phyloP scores from a whole-genome alignment of 2,329 filamentous ascomycete genomes.

The Xylariaceae sp. region DNA sequence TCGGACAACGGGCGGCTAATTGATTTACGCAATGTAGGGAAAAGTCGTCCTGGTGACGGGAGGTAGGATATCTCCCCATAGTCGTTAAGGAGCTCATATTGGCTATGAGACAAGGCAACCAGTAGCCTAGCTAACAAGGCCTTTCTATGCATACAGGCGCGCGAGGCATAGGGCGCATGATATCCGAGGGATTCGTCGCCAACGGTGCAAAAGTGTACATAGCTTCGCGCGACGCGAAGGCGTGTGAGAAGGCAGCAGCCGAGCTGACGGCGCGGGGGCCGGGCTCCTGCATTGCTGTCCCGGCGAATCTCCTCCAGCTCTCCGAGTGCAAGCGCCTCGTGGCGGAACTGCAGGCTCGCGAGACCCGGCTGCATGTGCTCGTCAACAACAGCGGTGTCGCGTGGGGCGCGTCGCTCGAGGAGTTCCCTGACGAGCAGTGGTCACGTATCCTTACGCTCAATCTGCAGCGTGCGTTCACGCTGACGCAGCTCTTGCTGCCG shows the following conservation, averaged over 20 bases:
- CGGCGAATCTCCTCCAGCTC: slow-evolving; percentile 61
- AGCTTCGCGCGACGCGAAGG: slow-evolving; percentile 56
- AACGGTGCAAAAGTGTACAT: slow-evolving; percentile 64
- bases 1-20: slow-evolving; percentile 1
- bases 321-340: slow-evolving; percentile 52
- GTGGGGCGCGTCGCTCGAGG: slow-evolving; percentile 58
- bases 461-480: slow-evolving; percentile 63
- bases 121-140: neutral
- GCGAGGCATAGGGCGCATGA: slow-evolving; percentile 65
- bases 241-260: slow-evolving; percentile 53
- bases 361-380: slow-evolving; percentile 55
- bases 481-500: slow-evolving; percentile 58
- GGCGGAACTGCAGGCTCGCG: slow-evolving; percentile 45
- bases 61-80: slow-evolving; percentile 28
- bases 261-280: slow-evolving; percentile 51
- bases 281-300: slow-evolving; percentile 53
- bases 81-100: neutral
- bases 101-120: neutral
- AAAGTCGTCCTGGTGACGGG: slow-evolving; percentile 58
- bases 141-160: slow-evolving; percentile 36
- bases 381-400: slow-evolving; percentile 64
- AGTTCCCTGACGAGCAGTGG: slow-evolving; percentile 57
- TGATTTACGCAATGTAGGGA: slow-evolving; percentile 35
- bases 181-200: slow-evolving; percentile 59
- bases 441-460: slow-evolving; percentile 59